These are phyloP conservation scores for Skeletonema grethae DNA, from an alignment of 108 stramenopile genomes.

Conservation along the genomic window DNA sequence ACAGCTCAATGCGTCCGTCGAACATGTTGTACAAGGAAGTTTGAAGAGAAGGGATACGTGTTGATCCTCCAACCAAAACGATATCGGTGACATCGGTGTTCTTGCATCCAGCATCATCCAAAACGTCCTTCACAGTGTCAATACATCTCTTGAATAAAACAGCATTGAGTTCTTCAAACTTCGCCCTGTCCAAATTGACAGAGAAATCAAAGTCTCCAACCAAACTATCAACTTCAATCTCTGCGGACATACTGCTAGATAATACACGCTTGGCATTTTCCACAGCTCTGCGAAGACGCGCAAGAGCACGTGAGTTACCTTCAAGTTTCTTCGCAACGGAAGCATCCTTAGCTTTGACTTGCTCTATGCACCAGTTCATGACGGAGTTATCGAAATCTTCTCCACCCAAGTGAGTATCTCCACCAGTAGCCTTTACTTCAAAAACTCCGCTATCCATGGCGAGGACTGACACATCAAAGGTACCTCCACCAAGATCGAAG, in stretches of 20 bases:
- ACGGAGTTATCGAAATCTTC: slow-evolving; percentile 93
- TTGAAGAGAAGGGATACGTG: slow-evolving; percentile 68
- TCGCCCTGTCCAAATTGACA: slow-evolving; percentile 42
- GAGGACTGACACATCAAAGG: slow-evolving; percentile 72
- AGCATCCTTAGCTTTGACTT: slow-evolving; percentile 63
- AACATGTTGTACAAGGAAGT: slow-evolving; percentile 63
- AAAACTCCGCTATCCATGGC: slow-evolving; percentile 73
- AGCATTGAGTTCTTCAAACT: slow-evolving; percentile 61
- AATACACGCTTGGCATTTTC: slow-evolving; percentile 82
- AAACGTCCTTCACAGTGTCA: slow-evolving; percentile 74
- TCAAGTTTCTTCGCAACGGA: slow-evolving; percentile 47
- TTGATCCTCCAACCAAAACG: slow-evolving; percentile 78
- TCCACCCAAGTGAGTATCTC: slow-evolving; percentile 92
- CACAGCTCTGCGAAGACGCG: slow-evolving; percentile 70
- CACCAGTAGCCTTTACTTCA: slow-evolving; percentile 90
- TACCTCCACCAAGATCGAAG: slow-evolving; percentile 84
- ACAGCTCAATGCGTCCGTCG: slow-evolving; percentile 64
- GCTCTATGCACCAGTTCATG: slow-evolving; percentile 81
- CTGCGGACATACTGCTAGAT: slow-evolving; percentile 55
- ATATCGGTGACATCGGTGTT: slow-evolving; percentile 68
- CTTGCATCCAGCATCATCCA: slow-evolving; percentile 70
- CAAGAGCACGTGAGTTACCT: slow-evolving; percentile 58
- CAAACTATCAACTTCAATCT: slow-evolving; percentile 66
- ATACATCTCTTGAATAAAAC: slow-evolving; percentile 68
- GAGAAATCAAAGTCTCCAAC: slow-evolving; percentile 53